These are phyloP conservation scores for Sporobolomyces pararoseus DNA, from an alignment of 768 basidiomycete genomes.

Conservation along the genomic window DNA sequence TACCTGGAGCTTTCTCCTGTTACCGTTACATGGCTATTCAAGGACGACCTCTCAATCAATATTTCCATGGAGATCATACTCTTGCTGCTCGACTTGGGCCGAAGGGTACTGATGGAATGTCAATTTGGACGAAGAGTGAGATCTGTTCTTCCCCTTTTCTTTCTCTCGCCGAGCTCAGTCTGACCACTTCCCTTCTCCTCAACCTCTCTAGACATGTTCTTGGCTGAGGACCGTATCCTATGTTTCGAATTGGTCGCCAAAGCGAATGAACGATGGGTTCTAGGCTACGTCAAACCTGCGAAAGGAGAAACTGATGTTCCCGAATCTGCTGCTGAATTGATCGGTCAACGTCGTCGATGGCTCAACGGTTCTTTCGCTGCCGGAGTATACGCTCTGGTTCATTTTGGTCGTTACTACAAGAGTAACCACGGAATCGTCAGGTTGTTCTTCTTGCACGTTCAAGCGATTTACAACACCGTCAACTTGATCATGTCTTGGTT, in stretches of 20 bases:
- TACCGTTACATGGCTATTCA: constrained; percentile 90
- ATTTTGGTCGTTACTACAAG: constrained; percentile 62
- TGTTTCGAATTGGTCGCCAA: constrained; percentile 97
- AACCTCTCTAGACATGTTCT: constrained; percentile 47
- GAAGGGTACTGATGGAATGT: constrained; percentile 83
- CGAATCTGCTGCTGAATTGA: constrained; percentile 82
- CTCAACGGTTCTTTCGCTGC: constrained; percentile 78
- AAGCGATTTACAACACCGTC: constrained; percentile 81
- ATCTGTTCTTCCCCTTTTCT: too few species aligned
- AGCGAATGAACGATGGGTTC: constrained; percentile 69
- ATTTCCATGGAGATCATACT: constrained; percentile 59
- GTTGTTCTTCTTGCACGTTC: constrained; percentile 95
- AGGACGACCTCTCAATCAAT: constrained; percentile 65
- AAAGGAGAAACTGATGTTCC: constrained; percentile 56
- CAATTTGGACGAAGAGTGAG: constrained; percentile 44
- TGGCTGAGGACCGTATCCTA: constrained; percentile 92
- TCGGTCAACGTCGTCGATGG: constrained; percentile 94
- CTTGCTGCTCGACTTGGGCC: constrained; percentile 84
- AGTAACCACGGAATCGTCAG: constrained; percentile 82
- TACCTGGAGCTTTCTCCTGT: constrained; percentile 94
- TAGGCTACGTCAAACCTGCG: constrained; percentile 89
- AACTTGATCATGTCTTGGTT: constrained; percentile 89
- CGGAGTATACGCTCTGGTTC: constrained; percentile 76
- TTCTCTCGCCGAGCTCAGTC: neutral
- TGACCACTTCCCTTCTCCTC: too few species aligned